Evolutionary conservation across 495 filamentous ascomycete species (phyloP).

Genomic region (Usnea hakonensis): DNA sequence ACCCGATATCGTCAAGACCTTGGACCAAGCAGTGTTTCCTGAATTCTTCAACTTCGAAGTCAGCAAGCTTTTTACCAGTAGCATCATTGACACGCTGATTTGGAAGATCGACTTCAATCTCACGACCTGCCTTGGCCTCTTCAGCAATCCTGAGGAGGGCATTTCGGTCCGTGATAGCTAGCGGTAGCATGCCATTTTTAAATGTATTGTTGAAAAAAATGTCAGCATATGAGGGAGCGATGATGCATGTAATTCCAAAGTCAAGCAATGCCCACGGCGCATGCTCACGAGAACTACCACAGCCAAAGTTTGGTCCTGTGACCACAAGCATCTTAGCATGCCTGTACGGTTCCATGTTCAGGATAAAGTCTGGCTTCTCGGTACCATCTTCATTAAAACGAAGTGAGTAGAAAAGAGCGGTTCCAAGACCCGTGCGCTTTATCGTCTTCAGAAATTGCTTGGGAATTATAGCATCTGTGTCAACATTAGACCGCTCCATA

Average conservation of each 20-base stretch:
- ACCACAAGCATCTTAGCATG: slow-evolving; percentile 84
- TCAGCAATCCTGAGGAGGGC: slow-evolving; percentile 63
- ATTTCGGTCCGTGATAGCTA: slow-evolving; percentile 60
- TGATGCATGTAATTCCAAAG: slow-evolving; percentile 90
- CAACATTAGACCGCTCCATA: slow-evolving; percentile 80
- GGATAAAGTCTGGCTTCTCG: slow-evolving; percentile 73
- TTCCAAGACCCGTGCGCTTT: slow-evolving; percentile 89
- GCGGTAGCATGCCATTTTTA: slow-evolving; percentile 98
- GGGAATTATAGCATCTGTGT: slow-evolving; percentile 97
- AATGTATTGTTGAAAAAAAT: slow-evolving; percentile 99
- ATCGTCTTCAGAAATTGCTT: slow-evolving; percentile 99
- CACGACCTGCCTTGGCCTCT: slow-evolving; percentile 73
- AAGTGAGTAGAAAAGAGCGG: slow-evolving; percentile 76
- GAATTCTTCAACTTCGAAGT: slow-evolving; percentile 85
- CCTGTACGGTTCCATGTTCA: slow-evolving; percentile 86
- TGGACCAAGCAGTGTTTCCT: slow-evolving; percentile 90
- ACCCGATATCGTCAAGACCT: slow-evolving; percentile 90
- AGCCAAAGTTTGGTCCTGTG: slow-evolving; percentile 92
- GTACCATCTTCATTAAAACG: slow-evolving; percentile 60
- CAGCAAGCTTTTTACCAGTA: slow-evolving; percentile 59
- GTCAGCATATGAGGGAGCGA: slow-evolving; percentile 87
- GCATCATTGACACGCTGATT: slow-evolving; percentile 76
- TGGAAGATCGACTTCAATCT: slow-evolving; percentile 85
- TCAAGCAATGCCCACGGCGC: slow-evolving; percentile 95
- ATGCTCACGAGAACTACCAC: slow-evolving; percentile 88